Conservation (phyloP, 2,329 filamentous ascomycete species). For the Xylariaceae sp. region DNA sequence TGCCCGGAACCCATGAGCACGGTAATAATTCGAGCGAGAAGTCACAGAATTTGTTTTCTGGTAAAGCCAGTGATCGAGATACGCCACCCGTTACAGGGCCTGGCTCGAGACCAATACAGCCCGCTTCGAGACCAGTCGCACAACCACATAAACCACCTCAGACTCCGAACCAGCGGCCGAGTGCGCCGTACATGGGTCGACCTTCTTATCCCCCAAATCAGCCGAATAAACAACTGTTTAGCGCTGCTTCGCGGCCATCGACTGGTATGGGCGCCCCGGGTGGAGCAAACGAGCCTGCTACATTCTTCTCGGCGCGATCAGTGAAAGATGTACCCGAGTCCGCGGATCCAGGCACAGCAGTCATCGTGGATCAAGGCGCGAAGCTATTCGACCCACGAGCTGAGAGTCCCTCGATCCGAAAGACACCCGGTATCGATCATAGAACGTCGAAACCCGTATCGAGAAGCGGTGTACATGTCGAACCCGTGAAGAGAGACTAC, state of each 20-base stretch:
- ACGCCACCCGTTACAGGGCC: conserved; percentile 26
- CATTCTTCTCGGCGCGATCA: conserved; percentile 67
- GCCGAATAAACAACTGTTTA: conserved; percentile 31
- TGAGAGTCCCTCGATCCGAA: conserved; percentile 79
- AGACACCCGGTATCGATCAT: conserved; percentile 84
- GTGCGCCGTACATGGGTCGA: conserved; percentile 22
- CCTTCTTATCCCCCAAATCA: conserved; percentile 27
- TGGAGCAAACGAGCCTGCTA: conserved; percentile 41
- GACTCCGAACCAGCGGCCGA: conserved; percentile 34
- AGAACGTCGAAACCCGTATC: conserved; percentile 67
- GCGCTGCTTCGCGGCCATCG: conserved; percentile 24
- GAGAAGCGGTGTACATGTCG: conserved; percentile 49
- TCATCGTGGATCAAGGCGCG: conserved; percentile 40
- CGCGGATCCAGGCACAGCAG: conserved; percentile 37
- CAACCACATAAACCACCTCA: conserved; percentile 34
- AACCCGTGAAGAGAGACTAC: conserved; percentile 34
- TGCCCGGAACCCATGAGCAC: conserved; percentile 39
- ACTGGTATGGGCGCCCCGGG: conserved; percentile 23
- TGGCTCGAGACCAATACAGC: conserved; percentile 33
- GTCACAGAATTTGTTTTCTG: conserved; percentile 22
- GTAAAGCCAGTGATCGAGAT: conserved; percentile 25
- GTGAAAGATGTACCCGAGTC: conserved; percentile 47
- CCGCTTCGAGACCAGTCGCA: conserved; percentile 33
- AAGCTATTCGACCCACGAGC: conserved; percentile 66
- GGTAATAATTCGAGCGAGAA: conserved; percentile 28